Evolutionary conservation across 2,329 filamentous ascomycete genomes (phyloP), one percentile per base, ranked within the genome.

Genomic region (Cordyceps cicadae): DNA sequence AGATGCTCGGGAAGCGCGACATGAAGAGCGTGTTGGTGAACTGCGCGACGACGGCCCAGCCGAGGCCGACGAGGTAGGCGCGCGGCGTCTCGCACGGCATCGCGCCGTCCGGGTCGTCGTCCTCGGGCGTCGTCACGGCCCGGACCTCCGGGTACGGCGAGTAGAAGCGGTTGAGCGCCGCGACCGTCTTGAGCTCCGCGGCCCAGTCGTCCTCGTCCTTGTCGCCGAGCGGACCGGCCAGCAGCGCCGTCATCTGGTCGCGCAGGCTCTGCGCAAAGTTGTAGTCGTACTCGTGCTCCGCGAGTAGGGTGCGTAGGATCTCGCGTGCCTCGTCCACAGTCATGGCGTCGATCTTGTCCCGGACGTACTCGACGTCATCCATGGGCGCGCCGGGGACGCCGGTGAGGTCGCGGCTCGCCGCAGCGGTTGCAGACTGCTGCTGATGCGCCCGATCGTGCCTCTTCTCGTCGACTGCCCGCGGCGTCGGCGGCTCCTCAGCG

Each of bases 251-350:
- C 26, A 68, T 63, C 55, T 66, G 67, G 17, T 57, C 52, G 2
- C 66, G 66, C 41, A 64, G 62, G 21, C 37, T 19, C 12, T 59
- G 34, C 17, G 66, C 60, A 45, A 68, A 68, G 48, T 68, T 68
- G 59, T 68, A 68, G 59, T 67, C 66, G 57, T 66, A 67, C 41
- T 66, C 64, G 41, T 68, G 66, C 17, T 64, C 37, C 49, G 65
- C 59, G 52, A 68, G 64, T 11, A 68, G 41, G 7, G 62, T 12
- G 32, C 51, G 43, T 14, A 66, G 55, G 17, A 68, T 68, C 3
- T 57, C 54, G n/a, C 51, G 62, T 21, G 64, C 63, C 58, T 66
- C 64, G 14, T 64, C 62, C 15, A 67, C 61, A 5, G 62, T 66
- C 59, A 68, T 54, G 14, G 58, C 54, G 3, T 65, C 59, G 43